Percentiles rank a stretch among this genome's conserved stretches.
Evolutionary conservation across 1,284 basidiomycete species (phyloP).

Genomic region (Stereum hirsutum): DNA sequence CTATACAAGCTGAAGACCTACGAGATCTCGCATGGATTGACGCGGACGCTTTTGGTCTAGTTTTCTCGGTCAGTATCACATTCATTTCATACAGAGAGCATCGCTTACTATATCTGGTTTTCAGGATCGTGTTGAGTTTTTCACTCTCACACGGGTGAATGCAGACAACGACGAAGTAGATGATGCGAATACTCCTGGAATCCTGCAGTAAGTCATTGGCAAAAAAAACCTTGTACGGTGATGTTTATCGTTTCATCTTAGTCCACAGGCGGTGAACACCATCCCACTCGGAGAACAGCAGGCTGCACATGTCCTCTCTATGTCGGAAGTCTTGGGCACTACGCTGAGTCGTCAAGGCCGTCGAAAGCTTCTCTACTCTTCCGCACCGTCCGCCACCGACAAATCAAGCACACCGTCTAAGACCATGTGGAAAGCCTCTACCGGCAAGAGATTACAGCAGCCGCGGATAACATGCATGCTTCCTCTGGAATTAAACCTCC

Average conservation of each 20-base stretch:
- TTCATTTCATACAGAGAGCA: too few relatives aligned
- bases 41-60: constrained; percentile 27
- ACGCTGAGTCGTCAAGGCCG: constrained; percentile 13
- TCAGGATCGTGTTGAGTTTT: constrained; percentile 36
- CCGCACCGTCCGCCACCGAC: too few relatives aligned
- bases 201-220: constrained; percentile 12
- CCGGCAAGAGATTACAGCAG: constrained; percentile 3
- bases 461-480: constrained; percentile 35
- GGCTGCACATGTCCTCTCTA: constrained; percentile 4
- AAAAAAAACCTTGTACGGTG: background rate
- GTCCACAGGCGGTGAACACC: constrained; percentile 5
- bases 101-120: too few relatives aligned
- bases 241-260: background rate
- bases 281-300: constrained; percentile 2
- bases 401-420: background rate
- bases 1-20: constrained; percentile 17
- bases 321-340: constrained; percentile 6
- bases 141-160: constrained; percentile 26
- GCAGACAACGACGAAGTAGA: constrained; percentile 25
- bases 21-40: constrained; percentile 29
- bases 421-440: constrained; percentile 20
- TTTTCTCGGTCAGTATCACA: constrained; percentile 27
- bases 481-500: constrained; percentile 43
- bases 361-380: constrained; percentile 15
- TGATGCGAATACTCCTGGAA: constrained; percentile 1